phyloP scores from a whole-genome alignment of 345 rosid genomes.

The Bretschneidera sinensis region DNA sequence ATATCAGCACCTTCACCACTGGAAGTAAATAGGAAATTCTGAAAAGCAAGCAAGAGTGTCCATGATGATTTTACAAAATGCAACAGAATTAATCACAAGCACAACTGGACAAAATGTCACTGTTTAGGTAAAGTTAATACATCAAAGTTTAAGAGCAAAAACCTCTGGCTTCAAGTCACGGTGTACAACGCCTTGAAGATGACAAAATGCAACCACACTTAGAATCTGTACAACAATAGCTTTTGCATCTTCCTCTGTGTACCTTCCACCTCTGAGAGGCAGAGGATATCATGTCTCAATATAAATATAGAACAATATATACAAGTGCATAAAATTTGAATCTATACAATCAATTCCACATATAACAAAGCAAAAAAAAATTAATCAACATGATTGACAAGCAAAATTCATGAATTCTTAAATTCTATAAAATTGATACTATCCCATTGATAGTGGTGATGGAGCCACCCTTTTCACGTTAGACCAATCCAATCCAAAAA shows the following conservation, averaged over 20 bases:
- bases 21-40: conserved; percentile 75
- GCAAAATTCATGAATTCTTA: neutral
- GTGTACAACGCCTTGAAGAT: conserved; percentile 89
- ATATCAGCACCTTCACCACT: conserved; percentile 58
- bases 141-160: conserved; percentile 10
- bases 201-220: conserved; percentile 77
- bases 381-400: neutral
- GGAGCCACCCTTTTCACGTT: neutral
- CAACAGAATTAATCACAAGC: neutral
- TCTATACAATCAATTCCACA: neutral
- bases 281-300: conserved; percentile 8
- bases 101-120: neutral
- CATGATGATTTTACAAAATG: neutral
- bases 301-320: neutral
- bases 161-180: conserved; percentile 90
- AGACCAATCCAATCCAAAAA: neutral
- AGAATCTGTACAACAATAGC: conserved; percentile 65
- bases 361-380: neutral
- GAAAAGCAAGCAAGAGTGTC: conserved; percentile 18
- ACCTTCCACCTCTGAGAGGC: conserved; percentile 65
- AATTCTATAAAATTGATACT: too few relatives aligned
- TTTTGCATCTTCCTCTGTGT: conserved; percentile 78
- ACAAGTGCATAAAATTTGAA: too few relatives aligned
- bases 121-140: neutral
- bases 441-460: neutral